Evolutionary conservation across 768 basidiomycete species (phyloP), one percentile per base, ranked within the genome.

Genomic region (Lyophyllum shimeji): DNA sequence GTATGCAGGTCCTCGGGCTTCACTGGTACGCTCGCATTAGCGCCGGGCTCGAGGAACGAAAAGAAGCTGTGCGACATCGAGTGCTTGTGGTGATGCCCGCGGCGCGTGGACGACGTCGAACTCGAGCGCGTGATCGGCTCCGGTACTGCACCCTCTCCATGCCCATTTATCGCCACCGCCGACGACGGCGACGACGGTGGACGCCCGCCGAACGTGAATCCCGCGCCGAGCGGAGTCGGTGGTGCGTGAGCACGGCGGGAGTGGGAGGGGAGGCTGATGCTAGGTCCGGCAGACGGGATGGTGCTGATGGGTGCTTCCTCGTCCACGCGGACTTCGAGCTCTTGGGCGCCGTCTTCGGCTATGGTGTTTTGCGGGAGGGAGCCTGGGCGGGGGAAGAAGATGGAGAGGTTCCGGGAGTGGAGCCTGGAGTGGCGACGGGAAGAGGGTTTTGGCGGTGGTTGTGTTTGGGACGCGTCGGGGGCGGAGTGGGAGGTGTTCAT

Each of bases 1-100:
- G 84, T 82, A 52, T 82, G 82, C 20, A 85, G 64, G 25, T 79
- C 74, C n/a, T 37, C 12, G 7, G 3, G 7, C 4, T 17, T 17
- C 34, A 13, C 34, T 3, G 11, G 3, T 13, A 37, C 34, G 15
- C 12, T 17, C 8, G 34, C 34, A 13, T 11, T 12, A 6, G 34
- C 8, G 15, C 84, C 85, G 1, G 93, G 93, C 62, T 95, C 93
- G 42, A 98, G 86, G 67, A 97, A 97, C 0, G 93, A 94, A 72
- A 96, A 96, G 72, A 97, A 95, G 64, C 92, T 93, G 68, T 97
- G 94, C 0, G 94, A 96, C 11, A 95, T 71, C 0, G 93, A 96
- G 69, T 96, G 95, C 70, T 94, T 93, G 65, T 96, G 95, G 71
- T 97, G 89, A 65, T 93, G 92, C 0, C 91, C 92, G 39, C 89